Percentiles rank a stretch among this genome's conserved stretches.
phyloP scores from a whole-genome alignment of 345 rosid species.

The Rhizophora mangle region DNA sequence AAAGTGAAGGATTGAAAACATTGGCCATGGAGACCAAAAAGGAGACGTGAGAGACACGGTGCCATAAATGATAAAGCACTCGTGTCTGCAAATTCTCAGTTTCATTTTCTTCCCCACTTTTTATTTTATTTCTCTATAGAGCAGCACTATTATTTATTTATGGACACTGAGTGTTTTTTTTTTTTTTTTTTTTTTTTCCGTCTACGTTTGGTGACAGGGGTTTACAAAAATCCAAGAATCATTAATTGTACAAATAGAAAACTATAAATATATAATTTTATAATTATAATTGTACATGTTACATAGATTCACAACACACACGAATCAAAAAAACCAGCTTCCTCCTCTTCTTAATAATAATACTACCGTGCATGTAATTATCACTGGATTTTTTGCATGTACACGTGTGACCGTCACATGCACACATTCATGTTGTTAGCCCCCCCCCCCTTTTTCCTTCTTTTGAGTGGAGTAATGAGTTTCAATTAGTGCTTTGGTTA shows the following conservation, averaged over 20 bases:
- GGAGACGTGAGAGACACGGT: slow-evolving; percentile 37
- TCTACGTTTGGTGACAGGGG: too few relatives aligned
- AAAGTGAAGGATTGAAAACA: neutral
- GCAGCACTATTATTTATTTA: too few relatives aligned
- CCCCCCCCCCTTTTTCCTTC: neutral
- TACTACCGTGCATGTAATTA: slow-evolving; percentile 14
- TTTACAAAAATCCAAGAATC: too few relatives aligned
- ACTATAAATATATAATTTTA: too few relatives aligned
- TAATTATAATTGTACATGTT: too few relatives aligned
- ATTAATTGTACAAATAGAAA: too few relatives aligned
- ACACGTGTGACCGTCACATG: slow-evolving; percentile 56
- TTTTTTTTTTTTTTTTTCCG: too few relatives aligned
- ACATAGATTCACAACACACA: too few relatives aligned
- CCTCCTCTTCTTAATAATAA: neutral
- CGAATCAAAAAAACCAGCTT: too few relatives aligned
- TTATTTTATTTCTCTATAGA: neutral
- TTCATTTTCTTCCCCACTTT: neutral
- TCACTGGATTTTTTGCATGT: slow-evolving; percentile 23
- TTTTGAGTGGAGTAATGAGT: neutral
- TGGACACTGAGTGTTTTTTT: too few relatives aligned
- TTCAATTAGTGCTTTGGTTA: slow-evolving; percentile 13
- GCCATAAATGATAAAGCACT: slow-evolving; percentile 28
- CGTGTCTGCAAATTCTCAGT: slow-evolving; percentile 10
- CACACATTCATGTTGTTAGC: neutral
- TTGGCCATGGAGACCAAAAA: slow-evolving; percentile 39